These are phyloP conservation scores for Mallotus japonicus DNA, from an alignment of 441 rosid species.

Conservation along the genomic window DNA sequence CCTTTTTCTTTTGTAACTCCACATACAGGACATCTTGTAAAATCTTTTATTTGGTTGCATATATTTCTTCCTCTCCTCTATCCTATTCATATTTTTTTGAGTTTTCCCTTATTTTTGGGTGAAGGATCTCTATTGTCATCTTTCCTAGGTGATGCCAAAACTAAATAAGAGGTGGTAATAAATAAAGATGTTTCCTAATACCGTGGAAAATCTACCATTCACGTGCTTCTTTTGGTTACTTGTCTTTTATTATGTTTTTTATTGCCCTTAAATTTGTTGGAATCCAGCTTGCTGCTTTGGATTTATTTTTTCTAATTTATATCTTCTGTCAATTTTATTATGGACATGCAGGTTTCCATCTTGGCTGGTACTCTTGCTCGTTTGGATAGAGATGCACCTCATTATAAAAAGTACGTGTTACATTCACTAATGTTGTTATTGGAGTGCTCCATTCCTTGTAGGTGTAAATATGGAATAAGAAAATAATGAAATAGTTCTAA, in stretches of 20 bases:
- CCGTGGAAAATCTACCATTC: not conserved
- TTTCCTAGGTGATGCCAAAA: not conserved
- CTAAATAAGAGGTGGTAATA: not conserved
- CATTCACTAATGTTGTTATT: not conserved
- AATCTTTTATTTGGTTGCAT: too few relatives aligned
- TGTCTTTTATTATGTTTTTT: not conserved
- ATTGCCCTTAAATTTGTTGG: not conserved
- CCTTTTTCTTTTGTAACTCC: too few relatives aligned
- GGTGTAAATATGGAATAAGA: not conserved
- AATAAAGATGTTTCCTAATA: not conserved
- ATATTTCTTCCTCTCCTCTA: not conserved
- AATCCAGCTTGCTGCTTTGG: not conserved
- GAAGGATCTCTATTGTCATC: not conserved
- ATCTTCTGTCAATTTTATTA: not conserved
- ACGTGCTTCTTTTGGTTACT: not conserved
- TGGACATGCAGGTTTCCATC: conserved; percentile 71
- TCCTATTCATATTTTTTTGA: not conserved
- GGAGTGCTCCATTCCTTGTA: not conserved
- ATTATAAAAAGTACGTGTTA: conserved; percentile 66
- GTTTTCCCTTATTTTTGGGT: not conserved
- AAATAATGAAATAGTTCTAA: not conserved
- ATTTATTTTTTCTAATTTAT: not conserved
- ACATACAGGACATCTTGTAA: too few relatives aligned
- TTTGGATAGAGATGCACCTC: conserved; percentile 97
- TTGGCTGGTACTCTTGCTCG: conserved; percentile 98